phyloP scores from a whole-genome alignment of 352 stramenopile species.

The Phytophthora aleatoria region DNA sequence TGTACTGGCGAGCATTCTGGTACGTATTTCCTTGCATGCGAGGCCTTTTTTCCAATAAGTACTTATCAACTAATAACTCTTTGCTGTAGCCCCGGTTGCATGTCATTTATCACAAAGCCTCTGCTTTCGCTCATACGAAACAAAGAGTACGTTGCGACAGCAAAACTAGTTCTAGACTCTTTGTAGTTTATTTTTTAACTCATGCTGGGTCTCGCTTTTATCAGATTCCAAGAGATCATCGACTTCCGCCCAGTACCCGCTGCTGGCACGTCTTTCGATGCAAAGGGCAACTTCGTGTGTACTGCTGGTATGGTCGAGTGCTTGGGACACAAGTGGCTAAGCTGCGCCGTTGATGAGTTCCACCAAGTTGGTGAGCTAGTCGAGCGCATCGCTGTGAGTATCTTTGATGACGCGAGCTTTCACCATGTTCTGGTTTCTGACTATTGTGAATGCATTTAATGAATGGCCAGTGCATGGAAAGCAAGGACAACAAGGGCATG shows the following conservation, averaged over 20 bases:
- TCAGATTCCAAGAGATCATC: constrained; percentile 75
- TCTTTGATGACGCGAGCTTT: neutral
- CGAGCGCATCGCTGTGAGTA: constrained; percentile 61
- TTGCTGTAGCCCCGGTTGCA: constrained; percentile 61
- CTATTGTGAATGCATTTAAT: constrained; percentile 6
- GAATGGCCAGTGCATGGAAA: constrained; percentile 65
- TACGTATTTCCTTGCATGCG: constrained; percentile 28
- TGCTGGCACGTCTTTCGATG: constrained; percentile 65
- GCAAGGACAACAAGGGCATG: constrained; percentile 74
- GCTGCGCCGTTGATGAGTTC: constrained; percentile 74
- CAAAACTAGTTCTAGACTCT: neutral
- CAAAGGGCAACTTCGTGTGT: constrained; percentile 69
- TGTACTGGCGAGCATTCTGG: constrained; percentile 87
- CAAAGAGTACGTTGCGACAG: constrained; percentile 45
- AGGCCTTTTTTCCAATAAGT: neutral
- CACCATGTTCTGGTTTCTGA: constrained; percentile 8
- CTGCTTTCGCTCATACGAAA: constrained; percentile 68
- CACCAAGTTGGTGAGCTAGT: constrained; percentile 65
- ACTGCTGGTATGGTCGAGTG: constrained; percentile 74
- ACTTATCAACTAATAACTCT: constrained; percentile 6
- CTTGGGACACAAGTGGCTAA: constrained; percentile 79
- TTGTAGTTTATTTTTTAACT: constrained; percentile 13
- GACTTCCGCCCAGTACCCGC: constrained; percentile 72
- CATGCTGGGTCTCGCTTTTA: neutral
- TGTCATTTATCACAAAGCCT: constrained; percentile 70